Evolutionary conservation across 2,329 filamentous ascomycete genomes (phyloP), one percentile per base, ranked within the genome.

Genomic region (Ceratocystis ficicola): DNA sequence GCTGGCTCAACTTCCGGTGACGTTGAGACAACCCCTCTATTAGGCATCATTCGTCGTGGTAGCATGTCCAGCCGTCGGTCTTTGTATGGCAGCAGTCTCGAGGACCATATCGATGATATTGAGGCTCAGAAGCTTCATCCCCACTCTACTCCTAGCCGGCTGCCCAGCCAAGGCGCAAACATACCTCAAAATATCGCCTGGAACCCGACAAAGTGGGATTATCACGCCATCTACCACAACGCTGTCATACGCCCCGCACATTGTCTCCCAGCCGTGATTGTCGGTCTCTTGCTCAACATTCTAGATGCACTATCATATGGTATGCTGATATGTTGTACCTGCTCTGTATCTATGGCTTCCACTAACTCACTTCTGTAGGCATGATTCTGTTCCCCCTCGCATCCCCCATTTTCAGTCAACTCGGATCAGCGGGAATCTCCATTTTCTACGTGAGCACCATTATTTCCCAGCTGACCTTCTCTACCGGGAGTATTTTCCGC

Each of bases 381-480:
- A 94, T 95, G 88, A 96, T 96, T 71, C 77, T 99, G 12, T 99
- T 99, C 70, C 94, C 94, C 0, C 80, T 99, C 0, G 92, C 93
- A 5, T 88, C 89, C 69, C 85, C 89, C 6, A 82, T 96, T 22
- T 99, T 99, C 74, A 84, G 87, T 32, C 83, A 87, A 69, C 83
- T 97, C 5, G 94, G 93, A 1, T 87, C 93, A 0, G 93, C 96
- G 66, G 94, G 94, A 28, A 96, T 99, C 66, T 96, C 94, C 0
- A 96, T 99, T 76, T 99, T 97, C 77, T 99, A 97, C 74, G 89
- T 99, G 70, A 96, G 92, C 80, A 96, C 92, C 66, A 96, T 99
- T 69, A 83, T 97, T 50, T 89, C 94, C 0, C 94, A 99, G 73
- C 75, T 99, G 63, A 88, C 90, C 17, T 97, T 93, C 73, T 96